phyloP scores from a whole-genome alignment of 2,329 filamentous ascomycete genomes.

The Cladosporium sp. region DNA sequence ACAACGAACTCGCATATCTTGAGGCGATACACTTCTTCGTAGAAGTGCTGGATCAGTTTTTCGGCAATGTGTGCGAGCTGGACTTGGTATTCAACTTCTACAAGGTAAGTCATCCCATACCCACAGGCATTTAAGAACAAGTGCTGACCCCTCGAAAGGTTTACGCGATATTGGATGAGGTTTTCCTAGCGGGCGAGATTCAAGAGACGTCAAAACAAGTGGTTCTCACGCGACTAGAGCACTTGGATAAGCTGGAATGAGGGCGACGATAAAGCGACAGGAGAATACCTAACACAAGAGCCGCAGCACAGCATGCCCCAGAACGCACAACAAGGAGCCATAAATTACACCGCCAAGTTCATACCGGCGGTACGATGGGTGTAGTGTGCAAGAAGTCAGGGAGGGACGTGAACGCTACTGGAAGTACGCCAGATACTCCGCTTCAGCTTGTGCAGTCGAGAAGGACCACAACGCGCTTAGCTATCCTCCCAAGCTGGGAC shows the following conservation, averaged over 20 bases:
- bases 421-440: too few species aligned
- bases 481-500: too few species aligned
- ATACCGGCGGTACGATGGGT: too few species aligned
- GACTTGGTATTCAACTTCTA: conserved; percentile 77
- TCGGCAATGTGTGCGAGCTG: conserved; percentile 97
- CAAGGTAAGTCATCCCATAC: conserved; percentile 47
- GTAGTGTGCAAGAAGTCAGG: too few species aligned
- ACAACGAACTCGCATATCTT: conserved; percentile 94
- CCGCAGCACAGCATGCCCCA: neutral
- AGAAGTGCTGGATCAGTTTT: conserved; percentile 96
- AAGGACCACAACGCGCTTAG: too few species aligned
- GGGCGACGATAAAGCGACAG: neutral
- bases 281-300: neutral
- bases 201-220: conserved; percentile 99
- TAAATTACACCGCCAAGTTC: too few species aligned
- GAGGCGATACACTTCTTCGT: conserved; percentile 99
- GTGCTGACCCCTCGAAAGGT: conserved; percentile 50
- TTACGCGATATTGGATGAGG: conserved; percentile 97
- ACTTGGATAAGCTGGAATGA: conserved; percentile 91
- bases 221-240: conserved; percentile 86
- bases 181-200: conserved; percentile 95
- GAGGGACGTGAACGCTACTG: too few species aligned
- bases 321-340: neutral
- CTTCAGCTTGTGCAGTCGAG: too few species aligned
- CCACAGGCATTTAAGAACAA: neutral